Evolutionary conservation across 331 rosid genomes (phyloP), one percentile per base, ranked within the genome.

Genomic region (Telfairia occidentalis): DNA sequence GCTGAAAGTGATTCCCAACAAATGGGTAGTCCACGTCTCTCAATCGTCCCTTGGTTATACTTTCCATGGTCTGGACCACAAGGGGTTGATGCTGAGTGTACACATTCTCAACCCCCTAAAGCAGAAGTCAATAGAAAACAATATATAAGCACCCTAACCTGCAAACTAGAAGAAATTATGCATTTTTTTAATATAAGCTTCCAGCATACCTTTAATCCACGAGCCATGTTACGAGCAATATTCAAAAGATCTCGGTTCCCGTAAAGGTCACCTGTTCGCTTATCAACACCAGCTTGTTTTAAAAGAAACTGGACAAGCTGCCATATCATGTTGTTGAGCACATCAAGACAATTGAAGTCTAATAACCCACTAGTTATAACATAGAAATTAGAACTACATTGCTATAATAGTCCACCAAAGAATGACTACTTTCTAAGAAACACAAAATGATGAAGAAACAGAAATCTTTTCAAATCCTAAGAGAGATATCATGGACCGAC

Each of bases 151-250:
- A 69, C 38, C 73, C 64, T 71, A 78, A 69, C 49, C 63, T 10
- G 45, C 53, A 67, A 61, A 64, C 21, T 12, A 16, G 77, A 81
- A 67, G 26, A 78, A 46, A 79, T 52, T 70, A 5, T 60, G 74
- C 8, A 49, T 53, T 77, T 66, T 71, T 83, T 30, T 19, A 10
- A 12, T 73, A 32, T 12, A n/a, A 73, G 60, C 35, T 59, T 52
- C 71, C 40, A 78, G 82, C 88, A 81, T 74, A 91, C 98, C 98
- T 94, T 91, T 80, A 94, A 78, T 75, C 97, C 98, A 72, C 96
- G 92, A 72, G 98, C 98, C 98, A 91, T 94, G 84, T 94, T 94
- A 77, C 96, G 97, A 40, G 98, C 98, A 86, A 94, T 91, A 76
- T 94, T 94, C 81, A 91, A 77, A 83, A 94, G 86, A 83, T 94